A percentile compares a stretch with the other conserved stretches of the same genome.
Evolutionary conservation across 495 filamentous ascomycete species (phyloP).

Genomic region (Cercophora scortea): DNA sequence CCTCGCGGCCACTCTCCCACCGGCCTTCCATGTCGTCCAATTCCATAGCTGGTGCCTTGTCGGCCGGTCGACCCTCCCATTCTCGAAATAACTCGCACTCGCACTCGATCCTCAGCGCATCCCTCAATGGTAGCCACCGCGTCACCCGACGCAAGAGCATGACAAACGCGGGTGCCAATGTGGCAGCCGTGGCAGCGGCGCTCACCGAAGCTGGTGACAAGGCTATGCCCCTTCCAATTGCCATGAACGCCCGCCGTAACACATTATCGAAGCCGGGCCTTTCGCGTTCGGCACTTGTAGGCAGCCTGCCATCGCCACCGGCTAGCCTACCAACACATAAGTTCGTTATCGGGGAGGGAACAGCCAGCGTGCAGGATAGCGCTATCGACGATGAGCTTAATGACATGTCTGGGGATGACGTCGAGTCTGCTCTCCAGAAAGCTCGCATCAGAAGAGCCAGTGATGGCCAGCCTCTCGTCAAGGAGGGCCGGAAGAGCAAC

Average conservation of each 20-base stretch:
- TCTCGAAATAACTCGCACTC: slow-evolving; percentile 78
- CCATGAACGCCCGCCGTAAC: slow-evolving; percentile 38
- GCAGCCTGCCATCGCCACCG: slow-evolving; percentile 52
- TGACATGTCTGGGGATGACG: slow-evolving; percentile 48
- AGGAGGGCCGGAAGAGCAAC: slow-evolving; percentile 68
- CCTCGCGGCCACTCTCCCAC: slow-evolving; percentile 41
- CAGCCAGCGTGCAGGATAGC: slow-evolving; percentile 40
- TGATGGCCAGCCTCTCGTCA: slow-evolving; percentile 72
- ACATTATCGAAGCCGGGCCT: slow-evolving; percentile 42
- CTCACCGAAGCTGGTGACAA: slow-evolving; percentile 55
- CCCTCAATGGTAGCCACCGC: slow-evolving; percentile 73
- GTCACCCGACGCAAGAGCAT: slow-evolving; percentile 93
- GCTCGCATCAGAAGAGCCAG: slow-evolving; percentile 72
- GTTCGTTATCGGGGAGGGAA: slow-evolving; percentile 30
- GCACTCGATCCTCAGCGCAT: slow-evolving; percentile 60
- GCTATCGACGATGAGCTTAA: slow-evolving; percentile 52
- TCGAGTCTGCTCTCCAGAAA: slow-evolving; percentile 53
- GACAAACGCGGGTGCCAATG: slow-evolving; percentile 63
- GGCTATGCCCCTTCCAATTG: slow-evolving; percentile 43
- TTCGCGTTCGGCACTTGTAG: slow-evolving; percentile 35
- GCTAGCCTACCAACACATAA: slow-evolving; percentile 37
- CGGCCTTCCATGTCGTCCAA: slow-evolving; percentile 39
- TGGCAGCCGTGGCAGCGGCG: slow-evolving; percentile 60
- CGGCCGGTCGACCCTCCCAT: slow-evolving; percentile 42
- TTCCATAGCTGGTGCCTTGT: slow-evolving; percentile 29